Conservation (phyloP, 2,329 filamentous ascomycete species). For the Penicillium sp. region DNA sequence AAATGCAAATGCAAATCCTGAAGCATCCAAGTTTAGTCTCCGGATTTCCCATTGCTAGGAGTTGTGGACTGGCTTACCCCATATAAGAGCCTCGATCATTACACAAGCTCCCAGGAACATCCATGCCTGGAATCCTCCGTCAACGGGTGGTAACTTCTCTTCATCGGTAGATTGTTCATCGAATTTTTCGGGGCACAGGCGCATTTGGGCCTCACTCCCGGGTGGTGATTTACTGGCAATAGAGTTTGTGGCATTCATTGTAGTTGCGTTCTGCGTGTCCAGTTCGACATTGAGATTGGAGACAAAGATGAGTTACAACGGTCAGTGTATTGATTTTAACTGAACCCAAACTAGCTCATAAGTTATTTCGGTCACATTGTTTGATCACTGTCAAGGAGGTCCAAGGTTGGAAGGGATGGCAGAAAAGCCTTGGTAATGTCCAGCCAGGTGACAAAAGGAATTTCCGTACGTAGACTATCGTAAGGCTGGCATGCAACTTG, state of each 20-base stretch:
- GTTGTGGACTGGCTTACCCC: conserved; percentile 43
- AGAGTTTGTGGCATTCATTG: conserved; percentile 5
- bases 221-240: conserved; percentile 3
- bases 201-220: conserved; percentile 8
- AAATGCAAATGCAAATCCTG: conserved; percentile 27
- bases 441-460: conserved; percentile 19
- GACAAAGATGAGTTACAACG: background rate
- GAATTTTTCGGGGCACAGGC: conserved; percentile 6
- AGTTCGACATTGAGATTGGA: background rate
- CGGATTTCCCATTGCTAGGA: background rate
- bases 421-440: conserved; percentile 6
- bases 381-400: conserved; percentile 9
- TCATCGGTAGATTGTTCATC: background rate
- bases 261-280: background rate
- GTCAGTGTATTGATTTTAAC: conserved; percentile 6
- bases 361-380: conserved; percentile 16
- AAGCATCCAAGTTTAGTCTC: background rate
- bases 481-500: conserved; percentile 12
- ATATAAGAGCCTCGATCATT: conserved; percentile 54
- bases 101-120: conserved; percentile 53
- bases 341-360: background rate
- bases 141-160: conserved; percentile 31
- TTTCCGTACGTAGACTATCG: conserved; percentile 11
- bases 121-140: conserved; percentile 44
- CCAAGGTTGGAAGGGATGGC: conserved; percentile 15